These are phyloP conservation scores for Xylariaceae sp. DNA, from an alignment of 2,329 filamentous ascomycete species.

Conservation along the genomic window DNA sequence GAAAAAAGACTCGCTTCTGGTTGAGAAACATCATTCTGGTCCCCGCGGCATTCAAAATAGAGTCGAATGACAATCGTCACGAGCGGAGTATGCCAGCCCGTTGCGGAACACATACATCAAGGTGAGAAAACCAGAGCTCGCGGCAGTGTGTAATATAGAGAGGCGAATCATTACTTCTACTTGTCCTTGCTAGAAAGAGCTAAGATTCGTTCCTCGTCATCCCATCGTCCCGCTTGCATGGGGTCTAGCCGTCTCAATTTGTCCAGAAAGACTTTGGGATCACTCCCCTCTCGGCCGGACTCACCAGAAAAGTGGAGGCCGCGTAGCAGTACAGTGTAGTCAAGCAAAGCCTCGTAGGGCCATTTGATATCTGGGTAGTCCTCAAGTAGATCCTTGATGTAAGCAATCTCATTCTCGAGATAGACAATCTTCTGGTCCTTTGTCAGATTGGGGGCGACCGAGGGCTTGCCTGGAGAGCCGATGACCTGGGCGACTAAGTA, in stretches of 20 bases:
- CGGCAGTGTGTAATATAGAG: too few species aligned
- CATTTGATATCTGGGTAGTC: conserved; percentile 64
- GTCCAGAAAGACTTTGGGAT: conserved; percentile 58
- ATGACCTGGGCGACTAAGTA: conserved; percentile 73
- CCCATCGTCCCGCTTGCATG: conserved; percentile 72
- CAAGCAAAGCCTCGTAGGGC: conserved; percentile 83
- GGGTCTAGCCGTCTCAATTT: conserved; percentile 70
- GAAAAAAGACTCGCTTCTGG: too few species aligned
- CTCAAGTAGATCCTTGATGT: conserved; percentile 63
- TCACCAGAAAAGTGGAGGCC: conserved; percentile 47
- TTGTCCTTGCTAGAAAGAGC: conserved; percentile 7
- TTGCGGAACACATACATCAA: too few species aligned
- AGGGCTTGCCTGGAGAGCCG: conserved; percentile 44
- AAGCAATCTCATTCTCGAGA: conserved; percentile 68
- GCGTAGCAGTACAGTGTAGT: conserved; percentile 64
- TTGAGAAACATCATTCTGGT: too few species aligned
- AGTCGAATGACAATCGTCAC: too few species aligned
- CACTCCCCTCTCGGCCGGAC: conserved; percentile 38
- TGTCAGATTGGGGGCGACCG: conserved; percentile 64
- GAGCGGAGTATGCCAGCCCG: too few species aligned
- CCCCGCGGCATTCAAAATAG: too few species aligned
- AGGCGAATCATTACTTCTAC: background rate
- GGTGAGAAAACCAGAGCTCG: too few species aligned
- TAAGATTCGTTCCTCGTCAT: conserved; percentile 58
- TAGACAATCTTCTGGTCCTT: conserved; percentile 62